Evolutionary conservation across 768 basidiomycete genomes (phyloP), one percentile per base, ranked within the genome.

Genomic region (Boletus rufocinnamomeus): DNA sequence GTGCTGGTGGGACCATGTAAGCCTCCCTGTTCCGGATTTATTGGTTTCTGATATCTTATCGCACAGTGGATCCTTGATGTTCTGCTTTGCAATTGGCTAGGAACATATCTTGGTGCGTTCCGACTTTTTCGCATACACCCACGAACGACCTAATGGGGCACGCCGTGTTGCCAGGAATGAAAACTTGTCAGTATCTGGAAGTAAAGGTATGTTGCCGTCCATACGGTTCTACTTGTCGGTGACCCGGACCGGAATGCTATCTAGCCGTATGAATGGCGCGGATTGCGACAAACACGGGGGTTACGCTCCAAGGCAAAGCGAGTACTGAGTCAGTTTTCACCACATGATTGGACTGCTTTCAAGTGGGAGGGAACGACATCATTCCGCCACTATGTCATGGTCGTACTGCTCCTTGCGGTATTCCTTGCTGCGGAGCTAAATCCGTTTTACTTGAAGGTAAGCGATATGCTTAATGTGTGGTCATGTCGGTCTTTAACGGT

Each of bases 1-100:
- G 89, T 93, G 92, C 67, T 93, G 91, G 92, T 94, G 91, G 91
- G 92, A 93, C 70, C 91, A 94, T 78, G 91, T 92, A 77, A 66
- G 84, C 77, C 38, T 54, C 28, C 32, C 35, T 30, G 34, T 49
- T 59, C 56, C 52, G 17, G 21, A 23, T 34, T 52, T 49, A 30
- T 45, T 16, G 50, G 38, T 52, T 21, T 23, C 60, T 69, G 57
- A 66, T 59, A 38, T 56, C 17, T 69, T 40, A 21, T 56, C 50
- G 47, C 27, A 27, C 66, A 93, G 91, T 94, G 91, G 91, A 78
- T 94, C 61, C 79, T 94, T 52, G 91, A 94, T 72, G 92, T 94
- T 45, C 77, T 93, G 50, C 64, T 93, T 40, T 94, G 91, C 76
- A 94, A 94, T 71, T 93, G 92, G 92, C 67, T 91, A 56, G 92